Base-by-base conservation (phyloP, 371 early-diverging fungal species). In the Rhizomucor pusillus region DNA sequence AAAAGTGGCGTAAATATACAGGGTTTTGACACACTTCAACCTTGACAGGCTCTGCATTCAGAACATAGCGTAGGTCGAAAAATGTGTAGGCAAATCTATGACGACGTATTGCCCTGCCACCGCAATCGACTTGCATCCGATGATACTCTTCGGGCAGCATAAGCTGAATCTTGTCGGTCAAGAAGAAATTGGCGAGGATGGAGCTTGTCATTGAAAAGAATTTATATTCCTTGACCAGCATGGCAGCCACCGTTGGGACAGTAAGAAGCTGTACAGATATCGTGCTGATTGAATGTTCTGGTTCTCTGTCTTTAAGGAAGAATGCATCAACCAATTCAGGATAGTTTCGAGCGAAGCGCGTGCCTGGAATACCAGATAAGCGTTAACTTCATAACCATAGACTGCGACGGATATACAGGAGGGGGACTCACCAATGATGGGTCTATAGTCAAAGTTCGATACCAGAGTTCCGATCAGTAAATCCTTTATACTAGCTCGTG, bases 251-350 rank as follows among this genome's bases (percentile, higher is more conserved):
- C 2, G 91, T 92, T 1, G 96, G 96, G 0, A 92, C 92, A 1
- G 98, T 96, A 65, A 96, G 90, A 11, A 97, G 68, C 68, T 98
- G 98, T 19, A 97, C 95, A 0, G 95, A 90, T 33, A 95, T 81
- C 13, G 88, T 81, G 36, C 91, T 87, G 49, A 95, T 81, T 2
- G 93, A 91, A 43, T 90, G 84, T 60, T 94, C 93, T 6, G 89
- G 89, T 47, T 91, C 95, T 36, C 93, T 87, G 66, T 96, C 94
- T 60, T 86, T 86, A 19, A 86, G 77, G 41, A 94, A 81, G 69
- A 88, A 94, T 1, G 86, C 81, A 43, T 84, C 80, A 0, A 89
- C 80, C 16, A 92, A 65, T 33, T 85, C 79, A 9, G 90, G 86
- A 59, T 94, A 96, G 56, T 87, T 89, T 56, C 83, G 81, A 2